Evolutionary conservation across 2,329 filamentous ascomycete species (phyloP).

Genomic region (Colletotrichum liaoningense): DNA sequence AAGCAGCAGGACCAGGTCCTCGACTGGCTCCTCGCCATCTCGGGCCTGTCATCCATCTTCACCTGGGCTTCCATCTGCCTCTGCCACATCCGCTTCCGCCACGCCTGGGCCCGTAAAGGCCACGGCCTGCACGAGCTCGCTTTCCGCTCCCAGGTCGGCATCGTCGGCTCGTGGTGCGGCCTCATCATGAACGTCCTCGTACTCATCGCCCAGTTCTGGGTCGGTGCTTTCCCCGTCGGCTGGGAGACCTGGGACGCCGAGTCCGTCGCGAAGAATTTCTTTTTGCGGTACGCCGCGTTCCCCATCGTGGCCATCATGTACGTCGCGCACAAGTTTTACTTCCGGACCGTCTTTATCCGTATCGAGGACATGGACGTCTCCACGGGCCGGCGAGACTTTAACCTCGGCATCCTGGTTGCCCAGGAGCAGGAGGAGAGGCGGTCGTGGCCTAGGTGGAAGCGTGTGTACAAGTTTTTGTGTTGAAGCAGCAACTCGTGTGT

Average conservation of each 20-base stretch:
- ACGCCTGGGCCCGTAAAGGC: conserved; percentile 78
- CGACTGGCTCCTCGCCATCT: conserved; percentile 81
- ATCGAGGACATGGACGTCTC: conserved; percentile 85
- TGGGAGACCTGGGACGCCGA: conserved; percentile 57
- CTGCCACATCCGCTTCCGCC: conserved; percentile 92
- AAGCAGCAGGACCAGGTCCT: conserved; percentile 71
- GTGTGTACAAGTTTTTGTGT: conserved; percentile 78
- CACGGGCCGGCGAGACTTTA: conserved; percentile 87
- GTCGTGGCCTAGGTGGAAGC: conserved; percentile 82
- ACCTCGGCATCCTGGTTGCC: conserved; percentile 80
- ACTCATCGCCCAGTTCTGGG: conserved; percentile 88
- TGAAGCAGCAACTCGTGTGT: conserved; percentile 46
- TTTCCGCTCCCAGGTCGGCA: conserved; percentile 82
- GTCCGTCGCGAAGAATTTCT: conserved; percentile 74
- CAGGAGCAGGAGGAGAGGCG: conserved; percentile 83
- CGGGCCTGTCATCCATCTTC: conserved; percentile 77
- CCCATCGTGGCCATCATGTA: conserved; percentile 78
- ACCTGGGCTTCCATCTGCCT: conserved; percentile 89
- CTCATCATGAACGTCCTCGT: conserved; percentile 81
- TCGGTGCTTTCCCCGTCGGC: conserved; percentile 80
- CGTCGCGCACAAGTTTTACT: conserved; percentile 80
- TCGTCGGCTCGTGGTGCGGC: conserved; percentile 84
- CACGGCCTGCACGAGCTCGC: conserved; percentile 81
- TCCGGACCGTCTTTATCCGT: conserved; percentile 74
- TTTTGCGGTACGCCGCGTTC: conserved; percentile 76